Evolutionary conservation across 352 stramenopile genomes (phyloP).

Genomic region (Globisporangium apiculatum): DNA sequence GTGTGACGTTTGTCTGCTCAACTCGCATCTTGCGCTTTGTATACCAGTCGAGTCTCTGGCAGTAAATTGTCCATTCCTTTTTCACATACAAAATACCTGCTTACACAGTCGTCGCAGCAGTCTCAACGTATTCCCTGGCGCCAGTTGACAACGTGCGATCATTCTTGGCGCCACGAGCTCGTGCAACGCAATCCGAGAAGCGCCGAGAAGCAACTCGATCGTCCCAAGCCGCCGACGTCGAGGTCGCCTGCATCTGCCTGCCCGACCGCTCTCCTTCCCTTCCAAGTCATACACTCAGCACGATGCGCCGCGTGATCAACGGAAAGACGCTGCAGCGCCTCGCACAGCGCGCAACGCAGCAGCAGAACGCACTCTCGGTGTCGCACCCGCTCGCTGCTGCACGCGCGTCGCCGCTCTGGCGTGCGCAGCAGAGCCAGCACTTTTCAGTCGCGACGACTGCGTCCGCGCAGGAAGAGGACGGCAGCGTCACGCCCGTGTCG

Average conservation of each 20-base stretch:
- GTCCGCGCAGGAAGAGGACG: slow-evolving; percentile 19
- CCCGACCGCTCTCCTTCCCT: background rate
- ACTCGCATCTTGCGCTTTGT: background rate
- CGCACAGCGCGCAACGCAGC: slow-evolving; percentile 16
- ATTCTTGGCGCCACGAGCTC: background rate
- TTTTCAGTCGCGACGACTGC: slow-evolving; percentile 29
- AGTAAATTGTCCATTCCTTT: background rate
- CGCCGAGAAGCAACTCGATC: background rate
- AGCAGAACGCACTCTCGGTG: background rate
- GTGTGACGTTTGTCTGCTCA: background rate
- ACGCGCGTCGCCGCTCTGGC: slow-evolving; percentile 3
- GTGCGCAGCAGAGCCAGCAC: slow-evolving; percentile 12
- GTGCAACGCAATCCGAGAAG: background rate
- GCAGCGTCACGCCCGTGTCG: slow-evolving; percentile 3
- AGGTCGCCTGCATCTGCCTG: background rate
- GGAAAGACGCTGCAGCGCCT: slow-evolving; percentile 36
- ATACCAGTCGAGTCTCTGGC: background rate
- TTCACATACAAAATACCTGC: background rate
- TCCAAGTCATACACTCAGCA: slow-evolving; percentile 2
- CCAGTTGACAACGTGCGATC: background rate
- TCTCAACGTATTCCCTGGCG: background rate
- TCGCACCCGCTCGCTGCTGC: background rate
- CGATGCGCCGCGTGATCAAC: slow-evolving; percentile 48
- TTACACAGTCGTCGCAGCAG: background rate
- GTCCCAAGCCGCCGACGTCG: background rate